Conservation (phyloP, 1,139 yeast genomes). For the Wickerhamomyces sp. region DNA sequence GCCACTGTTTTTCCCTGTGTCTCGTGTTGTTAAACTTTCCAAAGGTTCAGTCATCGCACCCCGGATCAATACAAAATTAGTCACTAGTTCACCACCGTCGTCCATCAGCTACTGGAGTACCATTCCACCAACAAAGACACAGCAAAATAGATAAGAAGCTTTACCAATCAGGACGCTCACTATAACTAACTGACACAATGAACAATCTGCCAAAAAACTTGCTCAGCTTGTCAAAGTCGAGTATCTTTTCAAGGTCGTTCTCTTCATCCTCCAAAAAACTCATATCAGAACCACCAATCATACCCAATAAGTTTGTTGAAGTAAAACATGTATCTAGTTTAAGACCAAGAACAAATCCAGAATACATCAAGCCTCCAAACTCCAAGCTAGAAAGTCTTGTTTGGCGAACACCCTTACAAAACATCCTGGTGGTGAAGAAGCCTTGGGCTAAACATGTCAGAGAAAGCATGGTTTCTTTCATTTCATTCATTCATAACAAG, state of each 20-base stretch:
- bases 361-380: conserved; percentile 39
- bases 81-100: too few relatives aligned
- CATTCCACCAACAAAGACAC: too few relatives aligned
- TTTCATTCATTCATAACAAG: conserved; percentile 45
- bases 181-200: neutral
- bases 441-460: conserved; percentile 71
- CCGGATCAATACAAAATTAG: too few relatives aligned
- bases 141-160: too few relatives aligned
- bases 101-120: too few relatives aligned
- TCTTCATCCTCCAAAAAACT: conserved; percentile 1
- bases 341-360: conserved; percentile 29
- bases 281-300: conserved; percentile 21
- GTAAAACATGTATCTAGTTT: conserved; percentile 14
- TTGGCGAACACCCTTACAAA: conserved; percentile 54
- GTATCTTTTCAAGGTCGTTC: conserved; percentile 5
- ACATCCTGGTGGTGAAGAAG: conserved; percentile 76
- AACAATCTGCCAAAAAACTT: neutral
- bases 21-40: too few relatives aligned
- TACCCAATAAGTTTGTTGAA: conserved; percentile 17
- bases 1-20: too few relatives aligned
- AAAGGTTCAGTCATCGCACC: too few relatives aligned
- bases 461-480: conserved; percentile 60
- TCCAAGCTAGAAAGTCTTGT: conserved; percentile 45
- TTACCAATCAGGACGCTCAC: too few relatives aligned
- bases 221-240: neutral